phyloP scores from a whole-genome alignment of 805 yeast species.

The Ogataea nonfermentans region DNA sequence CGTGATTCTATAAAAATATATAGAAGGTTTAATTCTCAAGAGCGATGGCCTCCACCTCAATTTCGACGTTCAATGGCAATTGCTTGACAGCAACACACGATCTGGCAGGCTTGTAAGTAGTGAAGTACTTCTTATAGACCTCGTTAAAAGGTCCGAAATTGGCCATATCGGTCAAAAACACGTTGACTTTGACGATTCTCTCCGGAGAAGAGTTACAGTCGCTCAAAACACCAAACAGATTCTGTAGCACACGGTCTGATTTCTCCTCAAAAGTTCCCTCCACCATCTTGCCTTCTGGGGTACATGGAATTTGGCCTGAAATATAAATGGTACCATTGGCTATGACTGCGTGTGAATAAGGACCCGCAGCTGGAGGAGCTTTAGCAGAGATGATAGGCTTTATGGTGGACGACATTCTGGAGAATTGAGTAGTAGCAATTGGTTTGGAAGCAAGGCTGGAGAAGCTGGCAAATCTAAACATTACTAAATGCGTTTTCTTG shows the following conservation, averaged over 20 bases:
- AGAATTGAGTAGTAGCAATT: slow-evolving; percentile 14
- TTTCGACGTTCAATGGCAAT: slow-evolving; percentile 88
- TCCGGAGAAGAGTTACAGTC: slow-evolving; percentile 84
- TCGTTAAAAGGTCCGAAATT: slow-evolving; percentile 82
- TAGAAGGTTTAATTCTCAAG: slow-evolving; percentile 47
- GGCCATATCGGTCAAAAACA: slow-evolving; percentile 88
- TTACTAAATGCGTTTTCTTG: too few species aligned
- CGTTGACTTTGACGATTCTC: slow-evolving; percentile 81
- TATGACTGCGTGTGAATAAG: slow-evolving; percentile 94
- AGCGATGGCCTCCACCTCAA: slow-evolving; percentile 78
- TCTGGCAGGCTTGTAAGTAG: slow-evolving; percentile 87
- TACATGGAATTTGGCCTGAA: slow-evolving; percentile 93
- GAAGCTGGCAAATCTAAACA: slow-evolving; percentile 7
- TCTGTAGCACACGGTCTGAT: slow-evolving; percentile 71
- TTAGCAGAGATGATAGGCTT: slow-evolving; percentile 57
- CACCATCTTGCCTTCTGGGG: slow-evolving; percentile 75
- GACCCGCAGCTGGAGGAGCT: slow-evolving; percentile 97
- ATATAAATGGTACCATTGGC: slow-evolving; percentile 87
- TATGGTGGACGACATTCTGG: slow-evolving; percentile 37
- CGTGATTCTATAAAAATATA: slow-evolving; percentile 1
- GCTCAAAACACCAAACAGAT: slow-evolving; percentile 68
- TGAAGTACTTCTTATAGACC: slow-evolving; percentile 79
- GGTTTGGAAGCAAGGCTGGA: slow-evolving; percentile 9
- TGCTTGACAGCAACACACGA: slow-evolving; percentile 94
- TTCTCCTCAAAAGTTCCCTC: slow-evolving; percentile 75